These are phyloP conservation scores for Sugiyamaella sp. DNA, from an alignment of 1,139 yeast species.

Conservation along the genomic window DNA sequence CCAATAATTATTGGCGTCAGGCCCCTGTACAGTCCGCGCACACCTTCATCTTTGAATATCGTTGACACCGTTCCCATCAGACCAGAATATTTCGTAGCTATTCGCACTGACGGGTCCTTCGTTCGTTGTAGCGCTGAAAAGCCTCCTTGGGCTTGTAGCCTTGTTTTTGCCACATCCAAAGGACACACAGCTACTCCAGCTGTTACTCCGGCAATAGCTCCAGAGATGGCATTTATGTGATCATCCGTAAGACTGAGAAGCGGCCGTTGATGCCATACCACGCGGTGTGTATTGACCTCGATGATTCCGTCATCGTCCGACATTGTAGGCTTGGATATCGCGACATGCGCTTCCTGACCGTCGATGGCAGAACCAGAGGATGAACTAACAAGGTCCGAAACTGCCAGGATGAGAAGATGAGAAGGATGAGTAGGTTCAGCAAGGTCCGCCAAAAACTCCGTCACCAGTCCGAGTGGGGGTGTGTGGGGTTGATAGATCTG, in stretches of 20 bases:
- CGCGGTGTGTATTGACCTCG: slow-evolving; percentile 18
- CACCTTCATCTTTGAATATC: slow-evolving; percentile 75
- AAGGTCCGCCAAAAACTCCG: too few relatives aligned
- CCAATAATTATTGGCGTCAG: slow-evolving; percentile 89
- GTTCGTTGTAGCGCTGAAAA: slow-evolving; percentile 30
- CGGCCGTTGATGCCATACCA: slow-evolving; percentile 15
- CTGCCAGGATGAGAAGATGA: too few relatives aligned
- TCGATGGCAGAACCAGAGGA: too few relatives aligned
- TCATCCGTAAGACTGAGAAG: slow-evolving; percentile 28
- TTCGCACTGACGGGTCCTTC: slow-evolving; percentile 22
- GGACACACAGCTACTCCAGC: slow-evolving; percentile 95
- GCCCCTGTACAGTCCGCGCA: slow-evolving; percentile 85
- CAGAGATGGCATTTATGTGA: slow-evolving; percentile 66
- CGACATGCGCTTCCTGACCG: too few relatives aligned
- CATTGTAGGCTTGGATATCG: too few relatives aligned
- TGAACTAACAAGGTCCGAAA: too few relatives aligned
- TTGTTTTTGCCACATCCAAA: slow-evolving; percentile 88
- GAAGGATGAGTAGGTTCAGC: too few relatives aligned
- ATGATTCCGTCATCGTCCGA: slow-evolving; percentile 19
- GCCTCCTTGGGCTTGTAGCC: slow-evolving; percentile 94
- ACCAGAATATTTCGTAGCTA: slow-evolving; percentile 53
- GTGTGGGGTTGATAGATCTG: not conserved
- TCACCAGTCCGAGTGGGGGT: not conserved
- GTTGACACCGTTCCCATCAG: slow-evolving; percentile 61
- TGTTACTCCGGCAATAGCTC: slow-evolving; percentile 88